Evolutionary conservation across 495 filamentous ascomycete genomes (phyloP).

Genomic region (Neurospora discreta): DNA sequence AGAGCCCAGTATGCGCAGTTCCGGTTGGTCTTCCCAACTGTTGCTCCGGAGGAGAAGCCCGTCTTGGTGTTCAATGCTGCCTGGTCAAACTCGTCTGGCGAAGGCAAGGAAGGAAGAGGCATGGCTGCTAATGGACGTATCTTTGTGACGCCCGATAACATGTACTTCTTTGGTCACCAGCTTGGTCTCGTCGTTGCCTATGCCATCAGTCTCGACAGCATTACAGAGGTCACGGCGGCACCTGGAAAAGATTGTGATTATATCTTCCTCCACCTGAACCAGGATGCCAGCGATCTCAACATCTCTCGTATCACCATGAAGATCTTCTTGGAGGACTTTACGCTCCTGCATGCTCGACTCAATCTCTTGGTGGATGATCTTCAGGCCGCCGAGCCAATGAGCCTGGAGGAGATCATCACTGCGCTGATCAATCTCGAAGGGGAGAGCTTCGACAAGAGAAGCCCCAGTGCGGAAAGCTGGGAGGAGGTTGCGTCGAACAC

Average conservation of each 20-base stretch:
- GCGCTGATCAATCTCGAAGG: constrained; percentile 48
- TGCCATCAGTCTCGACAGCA: constrained; percentile 55
- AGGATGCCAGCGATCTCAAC: constrained; percentile 45
- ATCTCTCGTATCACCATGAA: constrained; percentile 73
- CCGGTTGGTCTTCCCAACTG: constrained; percentile 75
- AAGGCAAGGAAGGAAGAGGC: constrained; percentile 22
- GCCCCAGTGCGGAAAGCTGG: constrained; percentile 82
- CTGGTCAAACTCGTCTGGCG: constrained; percentile 34
- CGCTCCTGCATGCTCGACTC: constrained; percentile 69
- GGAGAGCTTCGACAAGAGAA: constrained; percentile 44
- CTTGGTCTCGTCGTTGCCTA: constrained; percentile 84
- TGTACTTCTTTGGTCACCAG: constrained; percentile 95
- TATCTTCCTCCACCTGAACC: constrained; percentile 74
- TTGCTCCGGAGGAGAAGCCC: constrained; percentile 60
- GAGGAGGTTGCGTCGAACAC: constrained; percentile 67
- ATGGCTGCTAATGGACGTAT: constrained; percentile 58
- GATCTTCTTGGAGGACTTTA: constrained; percentile 80
- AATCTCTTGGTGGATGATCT: constrained; percentile 73
- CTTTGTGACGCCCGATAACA: constrained; percentile 72
- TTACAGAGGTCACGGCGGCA: constrained; percentile 81
- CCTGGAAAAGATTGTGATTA: constrained; percentile 88
- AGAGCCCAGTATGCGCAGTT: constrained; percentile 90
- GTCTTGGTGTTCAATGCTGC: constrained; percentile 55
- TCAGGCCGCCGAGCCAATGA: constrained; percentile 51
- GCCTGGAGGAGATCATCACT: constrained; percentile 35